Percentiles rank a stretch among this genome's conserved stretches.
These are phyloP conservation scores for Casaregolazyma lundiana DNA, from an alignment of 1,139 yeast species.

Conservation along the genomic window DNA sequence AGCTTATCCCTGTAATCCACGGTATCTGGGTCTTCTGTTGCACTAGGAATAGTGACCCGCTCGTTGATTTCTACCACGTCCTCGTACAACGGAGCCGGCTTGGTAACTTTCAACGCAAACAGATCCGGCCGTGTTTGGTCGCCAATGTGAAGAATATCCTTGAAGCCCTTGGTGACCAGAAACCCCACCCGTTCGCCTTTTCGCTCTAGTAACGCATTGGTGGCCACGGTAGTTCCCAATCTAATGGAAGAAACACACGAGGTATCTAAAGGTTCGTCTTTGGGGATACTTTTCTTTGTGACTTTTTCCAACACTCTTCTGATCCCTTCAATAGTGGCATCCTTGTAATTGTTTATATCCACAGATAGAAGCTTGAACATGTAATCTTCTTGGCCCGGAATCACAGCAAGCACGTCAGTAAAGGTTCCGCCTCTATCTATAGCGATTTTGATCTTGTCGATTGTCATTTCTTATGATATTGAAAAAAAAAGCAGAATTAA, in stretches of 20 bases:
- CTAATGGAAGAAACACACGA: conserved; percentile 40
- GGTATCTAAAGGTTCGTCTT: conserved; percentile 11
- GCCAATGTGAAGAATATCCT: conserved; percentile 39
- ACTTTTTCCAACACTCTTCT: conserved; percentile 57
- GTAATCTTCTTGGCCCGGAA: conserved; percentile 39
- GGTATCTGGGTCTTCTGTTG: conserved; percentile 45
- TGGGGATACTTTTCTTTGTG: conserved; percentile 39
- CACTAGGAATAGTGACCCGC: conserved; percentile 54
- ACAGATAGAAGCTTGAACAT: conserved; percentile 65
- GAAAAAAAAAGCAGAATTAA: too few species aligned
- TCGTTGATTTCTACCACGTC: conserved; percentile 52
- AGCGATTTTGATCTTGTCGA: too few species aligned
- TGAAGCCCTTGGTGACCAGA: conserved; percentile 50
- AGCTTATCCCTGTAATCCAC: conserved; percentile 11
- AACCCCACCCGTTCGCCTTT: conserved; percentile 53
- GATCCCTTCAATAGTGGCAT: conserved; percentile 82
- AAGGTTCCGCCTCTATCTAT: conserved; percentile 53
- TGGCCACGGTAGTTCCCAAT: conserved; percentile 66
- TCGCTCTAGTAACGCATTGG: conserved; percentile 55
- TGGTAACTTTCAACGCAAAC: conserved; percentile 45
- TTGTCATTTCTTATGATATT: too few species aligned
- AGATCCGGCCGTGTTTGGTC: conserved; percentile 53
- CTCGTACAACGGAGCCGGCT: conserved; percentile 46
- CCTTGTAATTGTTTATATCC: conserved; percentile 68
- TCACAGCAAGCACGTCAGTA: conserved; percentile 59